Evolutionary conservation across 2,329 filamentous ascomycete species (phyloP), one percentile per base, ranked within the genome.

Genomic region (Chaetothyriales sp.): DNA sequence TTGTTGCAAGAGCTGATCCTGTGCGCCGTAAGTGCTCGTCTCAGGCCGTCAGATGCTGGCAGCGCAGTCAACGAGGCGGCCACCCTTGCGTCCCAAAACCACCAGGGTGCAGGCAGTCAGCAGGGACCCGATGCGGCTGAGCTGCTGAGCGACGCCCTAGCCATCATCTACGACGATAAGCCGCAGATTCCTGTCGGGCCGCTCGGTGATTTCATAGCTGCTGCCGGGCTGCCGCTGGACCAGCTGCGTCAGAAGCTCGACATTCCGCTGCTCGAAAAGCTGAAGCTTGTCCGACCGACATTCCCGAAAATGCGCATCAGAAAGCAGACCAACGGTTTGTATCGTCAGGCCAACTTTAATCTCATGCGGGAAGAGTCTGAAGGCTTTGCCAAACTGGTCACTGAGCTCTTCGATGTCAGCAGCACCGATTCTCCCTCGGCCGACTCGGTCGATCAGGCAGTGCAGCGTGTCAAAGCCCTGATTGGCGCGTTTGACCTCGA

Each of bases 401-500:
- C 90, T 0, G 92, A 98, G 65, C 81, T 96, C 28, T 98, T 95
- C 67, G 90, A 87, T 6, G 93, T 85, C 0, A 86, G 84, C 61
- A 82, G 81, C 59, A 80, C 78, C 54, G 80, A 83, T 50, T 80
- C 81, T 19, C 83, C 83, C n/a, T 80, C 80, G 1, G 79, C 79
- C 49, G 83, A 87, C 55, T 77, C 84, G 36, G 86, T 90, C 1
- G 81, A 85, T 59, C 83, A 88, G 61, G 88, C 88, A 0, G 95
- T 95, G 61, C 86, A 95, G 64, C 81, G 83, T 56, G 83, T 98
- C 55, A 95, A 95, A 67, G 90, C 86, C 15, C 77, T 98, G 60
- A 94, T 98, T 57, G 92, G 92, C 51, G 92, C 92, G 6, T 98
- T 98, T 63, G 90, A 98, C 66, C 76, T 98, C 55, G 92, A 98